These are phyloP conservation scores for Silene uniflora DNA, from an alignment of 148 eudicot species.

Conservation along the genomic window DNA sequence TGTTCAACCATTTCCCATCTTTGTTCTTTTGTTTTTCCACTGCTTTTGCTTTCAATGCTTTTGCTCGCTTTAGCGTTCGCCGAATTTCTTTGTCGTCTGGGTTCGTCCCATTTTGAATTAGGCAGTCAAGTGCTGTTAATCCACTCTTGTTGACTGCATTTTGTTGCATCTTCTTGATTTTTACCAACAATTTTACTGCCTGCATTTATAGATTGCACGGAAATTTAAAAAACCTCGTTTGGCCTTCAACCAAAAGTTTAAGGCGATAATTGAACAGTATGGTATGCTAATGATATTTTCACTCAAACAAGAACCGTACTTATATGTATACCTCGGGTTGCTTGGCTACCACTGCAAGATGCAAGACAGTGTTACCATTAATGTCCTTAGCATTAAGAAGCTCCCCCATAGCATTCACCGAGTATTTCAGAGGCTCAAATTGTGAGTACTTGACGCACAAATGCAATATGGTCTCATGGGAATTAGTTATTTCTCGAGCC, in stretches of 20 bases:
- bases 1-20: neutral
- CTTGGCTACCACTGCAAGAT: slow-evolving; percentile 12
- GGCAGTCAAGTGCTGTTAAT: too few relatives aligned
- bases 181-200: too few relatives aligned
- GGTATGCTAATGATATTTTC: too few relatives aligned
- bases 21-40: neutral
- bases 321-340: neutral
- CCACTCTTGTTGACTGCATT: too few relatives aligned
- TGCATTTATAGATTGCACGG: too few relatives aligned
- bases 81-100: neutral
- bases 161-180: too few relatives aligned
- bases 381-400: slow-evolving; percentile 9
- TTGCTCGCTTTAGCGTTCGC: neutral
- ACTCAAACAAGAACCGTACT: too few relatives aligned
- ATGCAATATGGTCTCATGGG: slow-evolving; percentile 18
- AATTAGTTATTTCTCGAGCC: slow-evolving; percentile 2
- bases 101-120: neutral
- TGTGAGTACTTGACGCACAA: slow-evolving; percentile 23
- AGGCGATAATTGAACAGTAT: too few relatives aligned
- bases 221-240: too few relatives aligned
- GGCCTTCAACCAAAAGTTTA: too few relatives aligned
- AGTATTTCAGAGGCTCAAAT: neutral
- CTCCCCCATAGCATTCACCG: neutral
- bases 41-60: neutral
- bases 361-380: slow-evolving; percentile 19